Conservation (phyloP, 2,329 filamentous ascomycete species). For the Dothideomycetes sp. region DNA sequence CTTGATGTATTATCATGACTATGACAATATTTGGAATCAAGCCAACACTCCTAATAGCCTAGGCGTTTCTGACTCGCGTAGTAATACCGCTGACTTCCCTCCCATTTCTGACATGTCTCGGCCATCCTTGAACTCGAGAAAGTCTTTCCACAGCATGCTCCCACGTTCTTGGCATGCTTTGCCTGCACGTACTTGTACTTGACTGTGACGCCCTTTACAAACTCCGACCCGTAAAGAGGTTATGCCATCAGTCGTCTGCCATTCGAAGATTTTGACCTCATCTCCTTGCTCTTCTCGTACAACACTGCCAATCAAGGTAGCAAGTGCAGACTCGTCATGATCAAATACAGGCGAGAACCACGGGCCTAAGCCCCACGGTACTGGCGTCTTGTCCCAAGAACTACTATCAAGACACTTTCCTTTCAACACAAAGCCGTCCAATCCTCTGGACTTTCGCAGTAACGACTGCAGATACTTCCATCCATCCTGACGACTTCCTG, state of each 20-base stretch:
- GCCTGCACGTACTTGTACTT: too few species aligned
- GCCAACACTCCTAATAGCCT: too few species aligned
- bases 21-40: neutral
- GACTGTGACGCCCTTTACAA: too few species aligned
- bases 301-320: constrained; percentile 1
- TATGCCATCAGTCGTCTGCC: neutral
- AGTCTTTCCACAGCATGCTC: constrained; percentile 3
- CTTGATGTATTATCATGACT: neutral
- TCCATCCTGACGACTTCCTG: constrained; percentile 2
- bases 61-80: too few species aligned
- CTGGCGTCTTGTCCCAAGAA: constrained; percentile 2
- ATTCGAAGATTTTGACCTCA: constrained; percentile 3
- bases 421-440: constrained; percentile 7
- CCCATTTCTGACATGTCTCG: neutral
- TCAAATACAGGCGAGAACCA: constrained; percentile 11
- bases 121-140: constrained; percentile 3
- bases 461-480: constrained; percentile 12
- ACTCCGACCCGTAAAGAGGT: neutral
- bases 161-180: too few species aligned
- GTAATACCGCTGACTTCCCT: too few species aligned
- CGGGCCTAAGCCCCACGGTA: constrained; percentile 10
- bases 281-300: neutral
- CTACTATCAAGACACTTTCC: constrained; percentile 7
- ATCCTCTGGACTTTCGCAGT: constrained; percentile 1
- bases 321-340: constrained; percentile 7